Evolutionary conservation across 192 early-diverging fungal genomes (phyloP).

Genomic region (Coemansia umbellata): DNA sequence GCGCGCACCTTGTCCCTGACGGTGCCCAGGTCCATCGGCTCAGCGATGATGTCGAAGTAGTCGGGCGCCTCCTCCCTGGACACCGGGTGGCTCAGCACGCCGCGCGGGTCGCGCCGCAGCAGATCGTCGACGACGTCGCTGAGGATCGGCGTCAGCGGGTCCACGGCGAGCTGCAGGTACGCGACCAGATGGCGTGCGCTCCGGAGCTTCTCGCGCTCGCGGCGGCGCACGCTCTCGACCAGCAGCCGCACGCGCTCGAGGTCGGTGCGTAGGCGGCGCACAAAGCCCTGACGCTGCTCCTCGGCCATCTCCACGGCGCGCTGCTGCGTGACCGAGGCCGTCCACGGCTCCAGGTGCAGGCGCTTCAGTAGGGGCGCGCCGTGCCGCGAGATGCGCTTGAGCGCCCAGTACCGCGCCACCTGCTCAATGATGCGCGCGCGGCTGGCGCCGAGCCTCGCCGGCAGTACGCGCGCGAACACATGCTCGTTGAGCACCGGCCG

Average conservation of each 20-base stretch:
- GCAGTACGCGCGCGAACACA: slow-evolving; percentile 12
- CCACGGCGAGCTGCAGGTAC: slow-evolving; percentile 63
- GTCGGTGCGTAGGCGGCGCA: slow-evolving; percentile 67
- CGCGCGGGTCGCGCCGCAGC: slow-evolving; percentile 69
- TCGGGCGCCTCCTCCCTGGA: slow-evolving; percentile 64
- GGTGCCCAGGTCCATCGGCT: slow-evolving; percentile 77
- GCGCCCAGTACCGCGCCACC: slow-evolving; percentile 90
- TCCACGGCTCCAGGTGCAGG: slow-evolving; percentile 96
- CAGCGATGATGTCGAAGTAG: slow-evolving; percentile 63
- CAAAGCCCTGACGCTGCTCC: slow-evolving; percentile 60
- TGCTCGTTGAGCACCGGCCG: slow-evolving; percentile 40
- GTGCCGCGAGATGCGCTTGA: slow-evolving; percentile 84
- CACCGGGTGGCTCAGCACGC: slow-evolving; percentile 68
- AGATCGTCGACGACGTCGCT: slow-evolving; percentile 60
- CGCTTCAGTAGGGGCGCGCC: slow-evolving; percentile 94
- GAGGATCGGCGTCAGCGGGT: slow-evolving; percentile 68
- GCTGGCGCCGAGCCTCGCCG: background rate
- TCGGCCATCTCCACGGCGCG: slow-evolving; percentile 77
- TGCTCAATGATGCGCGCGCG: slow-evolving; percentile 1
- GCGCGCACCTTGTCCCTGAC: slow-evolving; percentile 57
- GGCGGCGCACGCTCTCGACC: slow-evolving; percentile 67
- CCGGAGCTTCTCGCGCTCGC: slow-evolving; percentile 70
- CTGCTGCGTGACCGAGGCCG: slow-evolving; percentile 71
- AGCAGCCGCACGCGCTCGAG: slow-evolving; percentile 85
- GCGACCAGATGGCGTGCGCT: slow-evolving; percentile 56